Base-by-base conservation (phyloP, 192 early-diverging fungal genomes). In the Nowakowskiella sp. region DNA sequence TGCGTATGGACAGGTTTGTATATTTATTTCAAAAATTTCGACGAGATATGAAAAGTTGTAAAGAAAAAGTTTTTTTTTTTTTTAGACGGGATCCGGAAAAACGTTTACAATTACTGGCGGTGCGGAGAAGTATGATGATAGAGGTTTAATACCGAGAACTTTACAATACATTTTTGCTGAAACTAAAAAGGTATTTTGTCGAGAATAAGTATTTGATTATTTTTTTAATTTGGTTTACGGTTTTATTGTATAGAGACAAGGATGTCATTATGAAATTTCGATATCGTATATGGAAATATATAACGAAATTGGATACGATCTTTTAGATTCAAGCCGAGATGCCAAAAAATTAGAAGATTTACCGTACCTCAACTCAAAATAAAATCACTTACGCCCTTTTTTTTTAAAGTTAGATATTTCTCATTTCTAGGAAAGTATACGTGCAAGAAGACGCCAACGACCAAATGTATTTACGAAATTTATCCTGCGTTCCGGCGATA, bases 71-170 rank as follows among this genome's bases (percentile, higher is more conserved):
- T 42, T 23, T 51, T 51, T 53, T 2, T 22, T 43, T 61, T 51
- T 26, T 52, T 45, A 81, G 66, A 82, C 80, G 16, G 80, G 80
- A 21, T 81, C 75, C 10, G 80, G 80, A 5, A 82, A 82, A 49
- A 82, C 80, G n/a, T 82, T 78, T 44, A 82, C 80, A 32, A 82
- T 82, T 33, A 82, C 78, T 2, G 80, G 80, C 9, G 80, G 80
- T 4, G 72, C 80, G 1, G 77, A 77, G 51, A 55, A 67, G 32
- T 82, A 82, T 56, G 55, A 67, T 10, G 80, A 82, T 51, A 55
- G 80, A 24, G 80, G 80, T 25, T 36, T 82, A 33, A 82, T 82
- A 47, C 80, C 80, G 6, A 60, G 80, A 13, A 67, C 75, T 16
- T 46, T 82, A 33, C 78, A 82, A 55, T 73, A 58, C 48, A 73